Evolutionary conservation across 345 rosid genomes (phyloP).

Genomic region (Rhodamnia rubescens): DNA sequence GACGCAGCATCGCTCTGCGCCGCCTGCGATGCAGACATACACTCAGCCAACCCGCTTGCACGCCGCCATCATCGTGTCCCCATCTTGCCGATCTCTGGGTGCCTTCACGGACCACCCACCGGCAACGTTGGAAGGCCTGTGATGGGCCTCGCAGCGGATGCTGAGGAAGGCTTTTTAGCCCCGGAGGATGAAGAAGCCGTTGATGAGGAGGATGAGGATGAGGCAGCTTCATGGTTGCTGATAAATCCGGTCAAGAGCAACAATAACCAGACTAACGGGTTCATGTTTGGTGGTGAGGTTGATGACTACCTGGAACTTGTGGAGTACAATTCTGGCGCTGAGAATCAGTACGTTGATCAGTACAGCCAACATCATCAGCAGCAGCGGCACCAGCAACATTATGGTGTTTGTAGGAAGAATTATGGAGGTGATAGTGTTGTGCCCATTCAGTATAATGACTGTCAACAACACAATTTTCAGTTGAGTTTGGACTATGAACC

Average conservation of each 20-base stretch:
- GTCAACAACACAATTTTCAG: constrained; percentile 31
- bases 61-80: constrained; percentile 87
- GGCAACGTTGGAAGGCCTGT: neutral
- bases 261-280: constrained; percentile 30
- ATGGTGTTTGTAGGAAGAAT: constrained; percentile 26
- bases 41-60: constrained; percentile 87
- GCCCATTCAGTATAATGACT: constrained; percentile 41
- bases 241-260: constrained; percentile 37
- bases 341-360: constrained; percentile 33
- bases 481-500: constrained; percentile 39
- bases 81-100: constrained; percentile 44
- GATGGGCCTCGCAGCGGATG: constrained; percentile 6
- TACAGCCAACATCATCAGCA: constrained; percentile 1
- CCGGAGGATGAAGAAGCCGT: constrained; percentile 16
- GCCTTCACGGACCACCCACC: constrained; percentile 9
- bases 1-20: constrained; percentile 82
- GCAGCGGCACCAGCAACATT: constrained; percentile 8
- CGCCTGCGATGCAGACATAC: constrained; percentile 73
- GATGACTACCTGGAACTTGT: constrained; percentile 79
- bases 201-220: constrained; percentile 52
- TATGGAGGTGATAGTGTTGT: constrained; percentile 63
- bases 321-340: constrained; percentile 47
- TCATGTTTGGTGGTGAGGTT: constrained; percentile 42
- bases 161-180: constrained; percentile 19
- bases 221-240: constrained; percentile 79